A percentile compares a stretch with the other conserved stretches of the same genome.
Conservation (phyloP, 139 green algal species). For the Chlorella sp. region DNA sequence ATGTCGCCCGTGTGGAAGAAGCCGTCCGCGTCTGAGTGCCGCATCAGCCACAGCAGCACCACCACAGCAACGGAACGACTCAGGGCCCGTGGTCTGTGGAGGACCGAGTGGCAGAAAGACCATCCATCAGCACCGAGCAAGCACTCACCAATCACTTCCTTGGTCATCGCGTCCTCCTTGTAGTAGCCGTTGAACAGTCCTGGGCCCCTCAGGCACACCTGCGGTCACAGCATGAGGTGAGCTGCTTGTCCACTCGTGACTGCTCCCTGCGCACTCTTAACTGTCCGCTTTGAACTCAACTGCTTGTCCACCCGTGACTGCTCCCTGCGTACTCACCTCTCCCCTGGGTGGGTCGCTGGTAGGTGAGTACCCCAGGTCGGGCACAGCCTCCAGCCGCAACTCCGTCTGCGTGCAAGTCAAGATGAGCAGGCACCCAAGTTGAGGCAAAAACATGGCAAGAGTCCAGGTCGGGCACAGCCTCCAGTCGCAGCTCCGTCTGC, state of each 20-base stretch:
- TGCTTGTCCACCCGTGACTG: too few species aligned
- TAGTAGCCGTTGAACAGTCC: conserved; percentile 78
- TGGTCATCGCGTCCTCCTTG: conserved; percentile 65
- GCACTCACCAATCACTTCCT: conserved; percentile 54
- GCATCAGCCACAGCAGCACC: neutral
- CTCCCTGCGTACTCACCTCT: too few species aligned
- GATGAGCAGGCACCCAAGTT: too few species aligned
- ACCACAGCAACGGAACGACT: neutral
- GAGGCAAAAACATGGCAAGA: too few species aligned
- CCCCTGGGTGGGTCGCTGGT: conserved; percentile 39
- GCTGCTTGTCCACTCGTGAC: too few species aligned
- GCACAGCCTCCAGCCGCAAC: conserved; percentile 74
- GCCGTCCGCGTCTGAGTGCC: conserved; percentile 64
- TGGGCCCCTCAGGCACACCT: conserved; percentile 72
- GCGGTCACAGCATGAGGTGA: too few species aligned
- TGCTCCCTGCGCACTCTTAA: too few species aligned
- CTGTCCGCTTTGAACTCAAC: too few species aligned
- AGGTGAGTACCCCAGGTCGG: conserved; percentile 10
- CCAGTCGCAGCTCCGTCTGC: conserved; percentile 63
- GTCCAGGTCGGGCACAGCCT: conserved; percentile 48
- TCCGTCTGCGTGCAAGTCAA: too few species aligned
- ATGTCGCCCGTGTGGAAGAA: conserved; percentile 91
- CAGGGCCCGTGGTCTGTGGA: neutral
- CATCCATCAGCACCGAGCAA: neutral
- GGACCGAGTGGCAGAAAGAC: neutral